phyloP scores from a whole-genome alignment of 2,329 filamentous ascomycete species.

The Clonostachys chloroleuca region DNA sequence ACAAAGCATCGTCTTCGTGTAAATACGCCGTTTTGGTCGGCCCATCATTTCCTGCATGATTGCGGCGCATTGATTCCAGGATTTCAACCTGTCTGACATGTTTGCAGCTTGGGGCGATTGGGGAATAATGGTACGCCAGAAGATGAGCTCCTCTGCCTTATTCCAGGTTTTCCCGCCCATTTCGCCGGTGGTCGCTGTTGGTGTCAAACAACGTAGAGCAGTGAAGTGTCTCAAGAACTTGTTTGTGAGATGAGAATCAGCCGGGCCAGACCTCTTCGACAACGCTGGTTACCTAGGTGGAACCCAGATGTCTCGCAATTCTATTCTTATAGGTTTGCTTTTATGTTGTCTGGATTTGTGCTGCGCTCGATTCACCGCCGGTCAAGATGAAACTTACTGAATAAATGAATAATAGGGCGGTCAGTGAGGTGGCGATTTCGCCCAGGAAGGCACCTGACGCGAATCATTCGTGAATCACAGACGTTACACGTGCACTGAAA shows the following conservation, averaged over 20 bases:
- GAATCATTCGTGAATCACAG: background rate
- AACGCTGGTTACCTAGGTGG: too few relatives aligned
- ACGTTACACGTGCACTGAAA: too few relatives aligned
- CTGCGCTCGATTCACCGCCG: too few relatives aligned
- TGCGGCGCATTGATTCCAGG: conserved; percentile 29
- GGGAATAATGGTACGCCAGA: conserved; percentile 37
- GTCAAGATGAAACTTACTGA: too few relatives aligned
- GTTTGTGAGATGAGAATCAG: too few relatives aligned
- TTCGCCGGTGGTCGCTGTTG: conserved; percentile 36
- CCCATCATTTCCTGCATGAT: conserved; percentile 32
- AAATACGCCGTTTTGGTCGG: conserved; percentile 24
- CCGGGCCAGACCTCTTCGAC: too few relatives aligned
- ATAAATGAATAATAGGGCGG: too few relatives aligned
- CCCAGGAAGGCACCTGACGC: background rate
- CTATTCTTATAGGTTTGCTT: too few relatives aligned
- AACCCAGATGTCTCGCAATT: too few relatives aligned
- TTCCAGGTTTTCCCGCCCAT: conserved; percentile 51
- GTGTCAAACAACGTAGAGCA: background rate
- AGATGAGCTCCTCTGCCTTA: conserved; percentile 38
- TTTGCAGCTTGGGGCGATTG: conserved; percentile 25
- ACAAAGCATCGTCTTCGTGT: conserved; percentile 34
- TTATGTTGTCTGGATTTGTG: too few relatives aligned
- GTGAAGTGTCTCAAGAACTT: background rate
- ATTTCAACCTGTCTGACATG: conserved; percentile 8
- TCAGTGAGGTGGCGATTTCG: background rate